Percentiles rank a stretch among this genome's conserved stretches.
These are phyloP conservation scores for Brettanomyces custersianus DNA, from an alignment of 805 yeast genomes.

Conservation along the genomic window DNA sequence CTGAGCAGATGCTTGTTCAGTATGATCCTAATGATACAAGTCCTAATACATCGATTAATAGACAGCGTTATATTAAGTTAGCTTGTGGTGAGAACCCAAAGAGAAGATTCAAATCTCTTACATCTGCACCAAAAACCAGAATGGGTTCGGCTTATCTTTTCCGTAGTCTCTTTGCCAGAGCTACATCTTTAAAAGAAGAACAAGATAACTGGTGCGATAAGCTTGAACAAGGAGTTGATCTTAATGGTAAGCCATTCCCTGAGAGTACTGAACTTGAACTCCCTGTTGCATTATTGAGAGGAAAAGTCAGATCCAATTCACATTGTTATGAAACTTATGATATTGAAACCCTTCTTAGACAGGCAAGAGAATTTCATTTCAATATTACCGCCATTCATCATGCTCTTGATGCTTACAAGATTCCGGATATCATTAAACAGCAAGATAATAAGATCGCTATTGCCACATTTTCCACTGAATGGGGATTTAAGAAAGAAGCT, in stretches of 20 bases:
- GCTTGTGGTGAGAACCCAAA: constrained; percentile 3
- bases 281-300: constrained; percentile 1
- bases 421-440: constrained; percentile 1
- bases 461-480: constrained; percentile 1
- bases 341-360: constrained; percentile 2
- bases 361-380: constrained; percentile 3
- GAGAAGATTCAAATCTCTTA: not conserved
- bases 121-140: constrained; percentile 3
- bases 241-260: not conserved
- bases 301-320: constrained; percentile 2
- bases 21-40: constrained; percentile 1
- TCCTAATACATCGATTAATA: not conserved
- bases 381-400: constrained; percentile 2
- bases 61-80: constrained; percentile 2
- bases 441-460: not conserved
- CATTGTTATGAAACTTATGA: constrained; percentile 3
- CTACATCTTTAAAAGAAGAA: not conserved
- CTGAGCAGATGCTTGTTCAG: constrained; percentile 1
- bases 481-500: constrained; percentile 4
- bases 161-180: not conserved
- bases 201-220: constrained; percentile 1
- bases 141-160: constrained; percentile 2
- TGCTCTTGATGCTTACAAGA: constrained; percentile 3
- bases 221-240: constrained; percentile 2
- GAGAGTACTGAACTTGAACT: not conserved